These are phyloP conservation scores for Fusarium sp. DNA, from an alignment of 2,329 filamentous ascomycete genomes.

Conservation along the genomic window DNA sequence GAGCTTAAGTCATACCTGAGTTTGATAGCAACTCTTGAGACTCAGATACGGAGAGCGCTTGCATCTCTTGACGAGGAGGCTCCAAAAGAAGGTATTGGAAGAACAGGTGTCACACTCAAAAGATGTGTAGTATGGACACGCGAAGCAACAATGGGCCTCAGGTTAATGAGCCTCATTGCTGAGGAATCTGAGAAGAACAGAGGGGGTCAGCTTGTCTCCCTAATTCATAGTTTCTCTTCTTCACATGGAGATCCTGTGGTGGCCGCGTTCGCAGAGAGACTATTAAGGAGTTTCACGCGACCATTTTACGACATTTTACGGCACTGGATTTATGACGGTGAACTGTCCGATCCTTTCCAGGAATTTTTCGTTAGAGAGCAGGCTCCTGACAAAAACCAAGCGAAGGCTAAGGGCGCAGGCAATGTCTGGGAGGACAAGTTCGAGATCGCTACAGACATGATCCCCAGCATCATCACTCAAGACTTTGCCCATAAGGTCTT, in stretches of 20 bases:
- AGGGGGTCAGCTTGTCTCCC: constrained; percentile 89
- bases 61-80: constrained; percentile 74
- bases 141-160: constrained; percentile 93
- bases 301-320: constrained; percentile 97
- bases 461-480: constrained; percentile 90
- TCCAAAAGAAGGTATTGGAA: constrained; percentile 77
- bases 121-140: constrained; percentile 97
- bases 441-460: constrained; percentile 83
- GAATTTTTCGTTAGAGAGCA: constrained; percentile 97
- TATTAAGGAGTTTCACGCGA: constrained; percentile 85
- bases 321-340: constrained; percentile 98
- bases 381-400: constrained; percentile 59
- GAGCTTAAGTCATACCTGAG: constrained; percentile 91
- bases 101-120: constrained; percentile 91
- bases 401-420: constrained; percentile 71
- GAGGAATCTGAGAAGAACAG: constrained; percentile 85
- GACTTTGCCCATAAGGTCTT: constrained; percentile 98
- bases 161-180: constrained; percentile 92
- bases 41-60: constrained; percentile 86
- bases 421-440: constrained; percentile 99
- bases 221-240: constrained; percentile 92
- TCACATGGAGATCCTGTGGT: constrained; percentile 97
- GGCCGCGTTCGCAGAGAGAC: constrained; percentile 87
- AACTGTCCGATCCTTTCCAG: constrained; percentile 92
- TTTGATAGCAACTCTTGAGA: constrained; percentile 90